phyloP scores from a whole-genome alignment of 257 asterid genomes.

The Nicotiana benthamiana region DNA sequence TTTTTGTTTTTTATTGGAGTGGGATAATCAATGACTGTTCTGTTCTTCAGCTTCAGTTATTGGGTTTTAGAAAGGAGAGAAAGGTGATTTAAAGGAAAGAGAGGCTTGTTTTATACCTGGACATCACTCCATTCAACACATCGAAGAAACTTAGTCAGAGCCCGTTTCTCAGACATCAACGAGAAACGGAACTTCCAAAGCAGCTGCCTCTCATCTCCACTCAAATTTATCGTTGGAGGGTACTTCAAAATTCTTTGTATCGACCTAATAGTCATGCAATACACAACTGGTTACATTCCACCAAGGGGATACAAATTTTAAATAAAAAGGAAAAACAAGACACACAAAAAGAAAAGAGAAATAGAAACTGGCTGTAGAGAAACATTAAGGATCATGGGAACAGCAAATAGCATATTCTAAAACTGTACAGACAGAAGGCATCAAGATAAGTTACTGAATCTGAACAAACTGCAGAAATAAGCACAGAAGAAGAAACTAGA shows the following conservation, averaged over 20 bases:
- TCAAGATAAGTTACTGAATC: neutral
- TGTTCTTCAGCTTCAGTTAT: neutral
- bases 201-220: slow-evolving; percentile 95
- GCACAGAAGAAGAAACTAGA: neutral
- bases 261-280: slow-evolving; percentile 48
- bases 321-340: neutral
- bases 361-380: neutral
- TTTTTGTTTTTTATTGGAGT: neutral
- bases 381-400: neutral
- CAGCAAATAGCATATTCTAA: neutral
- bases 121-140: slow-evolving; percentile 99
- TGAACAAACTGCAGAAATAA: neutral
- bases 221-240: slow-evolving; percentile 94
- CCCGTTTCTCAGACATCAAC: slow-evolving; percentile 92
- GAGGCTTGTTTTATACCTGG: slow-evolving; percentile 43
- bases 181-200: slow-evolving; percentile 98
- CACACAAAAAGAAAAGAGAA: neutral
- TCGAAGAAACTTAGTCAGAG: slow-evolving; percentile 81
- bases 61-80: neutral
- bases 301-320: neutral
- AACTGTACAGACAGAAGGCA: neutral
- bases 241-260: slow-evolving; percentile 84
- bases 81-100: neutral
- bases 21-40: neutral
- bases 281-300: slow-evolving; percentile 15